phyloP scores from a whole-genome alignment of 2,329 filamentous ascomycete species.

The Calcarisporium arbuscula region DNA sequence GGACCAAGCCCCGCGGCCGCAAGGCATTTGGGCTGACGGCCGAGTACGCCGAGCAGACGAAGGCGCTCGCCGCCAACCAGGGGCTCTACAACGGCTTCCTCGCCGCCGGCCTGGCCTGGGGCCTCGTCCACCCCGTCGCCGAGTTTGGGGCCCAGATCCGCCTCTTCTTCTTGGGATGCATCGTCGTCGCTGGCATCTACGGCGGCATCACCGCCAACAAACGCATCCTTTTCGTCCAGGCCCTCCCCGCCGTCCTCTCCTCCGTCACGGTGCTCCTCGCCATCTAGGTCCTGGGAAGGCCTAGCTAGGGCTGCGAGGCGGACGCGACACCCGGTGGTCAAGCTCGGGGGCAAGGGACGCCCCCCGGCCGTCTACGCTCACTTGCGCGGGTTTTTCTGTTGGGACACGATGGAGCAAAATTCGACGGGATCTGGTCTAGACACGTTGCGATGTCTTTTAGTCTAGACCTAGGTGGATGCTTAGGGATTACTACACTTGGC shows the following conservation, averaged over 20 bases:
- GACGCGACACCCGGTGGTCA: too few species aligned
- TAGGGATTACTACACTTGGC: too few species aligned
- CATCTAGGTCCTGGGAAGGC: too few species aligned
- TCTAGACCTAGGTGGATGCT: too few species aligned
- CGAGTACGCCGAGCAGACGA: conserved; percentile 40
- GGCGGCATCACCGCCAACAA: conserved; percentile 34
- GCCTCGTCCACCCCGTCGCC: conserved; percentile 35
- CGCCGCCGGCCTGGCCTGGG: conserved; percentile 42
- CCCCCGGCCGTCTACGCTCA: too few species aligned
- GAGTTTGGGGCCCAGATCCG: conserved; percentile 36
- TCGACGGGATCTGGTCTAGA: too few species aligned
- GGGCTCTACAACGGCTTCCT: conserved; percentile 48
- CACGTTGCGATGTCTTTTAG: too few species aligned
- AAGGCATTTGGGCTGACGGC: conserved; percentile 36
- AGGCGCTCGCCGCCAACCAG: conserved; percentile 41
- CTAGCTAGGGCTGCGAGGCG: too few species aligned
- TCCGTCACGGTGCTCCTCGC: conserved; percentile 4
- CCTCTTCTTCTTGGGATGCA: conserved; percentile 41
- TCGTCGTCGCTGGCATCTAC: conserved; percentile 37
- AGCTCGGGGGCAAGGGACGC: too few species aligned
- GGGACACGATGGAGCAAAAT: too few species aligned
- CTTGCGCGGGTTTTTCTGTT: too few species aligned
- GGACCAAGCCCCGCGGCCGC: conserved; percentile 38
- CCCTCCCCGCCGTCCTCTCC: conserved; percentile 16
- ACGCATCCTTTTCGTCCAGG: conserved; percentile 39